These are phyloP conservation scores for Thermothelomyces thermophilus DNA, from an alignment of 2,329 filamentous ascomycete species.

Conservation along the genomic window DNA sequence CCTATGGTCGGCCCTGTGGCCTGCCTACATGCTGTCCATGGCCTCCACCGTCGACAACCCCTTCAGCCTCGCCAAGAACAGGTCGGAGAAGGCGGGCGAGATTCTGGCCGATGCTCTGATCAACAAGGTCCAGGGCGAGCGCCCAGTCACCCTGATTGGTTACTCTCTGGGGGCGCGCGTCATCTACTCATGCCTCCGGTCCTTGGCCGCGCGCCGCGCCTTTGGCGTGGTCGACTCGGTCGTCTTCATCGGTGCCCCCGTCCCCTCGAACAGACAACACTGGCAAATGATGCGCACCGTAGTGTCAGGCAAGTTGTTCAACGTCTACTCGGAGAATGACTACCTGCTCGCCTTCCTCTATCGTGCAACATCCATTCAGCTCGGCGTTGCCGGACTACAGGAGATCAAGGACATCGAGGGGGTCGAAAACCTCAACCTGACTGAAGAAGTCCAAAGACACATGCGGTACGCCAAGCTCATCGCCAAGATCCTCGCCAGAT, in stretches of 20 bases:
- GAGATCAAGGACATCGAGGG: conserved; percentile 60
- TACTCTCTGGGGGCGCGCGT: conserved; percentile 77
- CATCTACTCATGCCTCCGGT: conserved; percentile 74
- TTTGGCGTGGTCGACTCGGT: conserved; percentile 82
- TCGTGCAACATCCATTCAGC: conserved; percentile 72
- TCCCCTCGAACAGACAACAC: conserved; percentile 62
- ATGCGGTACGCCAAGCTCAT: conserved; percentile 36
- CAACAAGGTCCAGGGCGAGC: conserved; percentile 73
- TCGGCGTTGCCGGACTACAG: conserved; percentile 79
- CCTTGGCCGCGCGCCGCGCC: conserved; percentile 67
- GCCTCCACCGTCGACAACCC: conserved; percentile 72
- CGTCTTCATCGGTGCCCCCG: conserved; percentile 74
- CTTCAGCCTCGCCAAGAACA: conserved; percentile 67
- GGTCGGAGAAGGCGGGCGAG: conserved; percentile 72
- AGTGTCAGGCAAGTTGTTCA: conserved; percentile 75
- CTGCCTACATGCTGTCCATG: conserved; percentile 58
- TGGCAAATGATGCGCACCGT: conserved; percentile 74
- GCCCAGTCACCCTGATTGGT: conserved; percentile 72
- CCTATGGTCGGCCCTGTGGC: conserved; percentile 63
- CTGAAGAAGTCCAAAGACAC: conserved; percentile 41
- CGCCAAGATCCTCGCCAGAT: conserved; percentile 44
- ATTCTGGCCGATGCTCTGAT: conserved; percentile 78
- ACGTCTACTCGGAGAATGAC: conserved; percentile 83
- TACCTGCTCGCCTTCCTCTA: conserved; percentile 84
- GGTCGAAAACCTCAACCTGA: conserved; percentile 52